Evolutionary conservation across 768 basidiomycete genomes (phyloP), one percentile per base, ranked within the genome.

Genomic region (Gloeostereum incarnatum): DNA sequence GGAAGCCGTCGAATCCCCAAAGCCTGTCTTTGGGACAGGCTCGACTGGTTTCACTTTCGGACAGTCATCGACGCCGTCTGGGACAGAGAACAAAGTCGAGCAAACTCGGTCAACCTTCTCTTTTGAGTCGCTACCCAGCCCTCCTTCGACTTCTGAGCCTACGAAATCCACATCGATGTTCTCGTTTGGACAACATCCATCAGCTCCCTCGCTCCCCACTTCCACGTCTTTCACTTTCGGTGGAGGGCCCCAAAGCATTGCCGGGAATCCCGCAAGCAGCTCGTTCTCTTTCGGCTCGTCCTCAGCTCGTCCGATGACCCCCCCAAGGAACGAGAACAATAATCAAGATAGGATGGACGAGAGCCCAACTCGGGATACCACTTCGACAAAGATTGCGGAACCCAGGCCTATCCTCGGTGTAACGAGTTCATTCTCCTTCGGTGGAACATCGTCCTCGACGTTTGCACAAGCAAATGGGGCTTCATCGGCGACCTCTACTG

Each of bases 341-440:
- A 20, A 34, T n/a, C 19, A 17, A 13, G 29, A 30, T 20, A 34
- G 33, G n/a, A 34, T 34, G 33, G 33, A 34, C 33, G 33, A 34
- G 7, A 34, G 33, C 19, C 33, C 33, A 20, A 34, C 33, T 3
- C 13, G 33, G 19, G 33, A 34, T n/a, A 13, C 19, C 29, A 17
- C 29, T 30, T 17, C 13, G 17, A 13, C 29, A 14, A 34, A 20
- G 7, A 11, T 20, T 11, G 13, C 33, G 13, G 33, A 34, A 7
- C 33, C 7, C 11, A n/a, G 33, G 21, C 33, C 33, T n/a, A 14
- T 20, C 4, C 7, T 34, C 16, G 33, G 33, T 4, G 7, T 3
- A 29, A 8, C 14, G 11, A 20, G 3, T 34, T 34, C 33, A 4
- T 34, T 20, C 21, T 34, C 33, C 33, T 34, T 34, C 19, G n/a